A percentile compares a stretch with the other conserved stretches of the same genome.
Conservation (phyloP, 2,329 filamentous ascomycete species). For the Magnaporthiopsis incrustans region DNA sequence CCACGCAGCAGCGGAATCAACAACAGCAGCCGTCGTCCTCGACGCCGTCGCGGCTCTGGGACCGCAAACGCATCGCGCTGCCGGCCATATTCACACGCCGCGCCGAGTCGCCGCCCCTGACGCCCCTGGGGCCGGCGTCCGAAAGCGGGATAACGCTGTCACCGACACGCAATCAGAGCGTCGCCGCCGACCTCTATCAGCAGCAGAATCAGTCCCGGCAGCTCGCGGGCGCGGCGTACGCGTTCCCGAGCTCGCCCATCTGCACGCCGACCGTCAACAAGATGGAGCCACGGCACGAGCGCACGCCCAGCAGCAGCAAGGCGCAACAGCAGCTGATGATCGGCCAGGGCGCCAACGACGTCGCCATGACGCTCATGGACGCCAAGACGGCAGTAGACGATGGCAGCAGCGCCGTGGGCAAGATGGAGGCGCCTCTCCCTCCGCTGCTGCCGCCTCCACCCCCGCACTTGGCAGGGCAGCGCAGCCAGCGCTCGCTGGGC, state of each 20-base stretch:
- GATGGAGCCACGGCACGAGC: constrained; percentile 25
- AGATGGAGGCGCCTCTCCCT: too few relatives aligned
- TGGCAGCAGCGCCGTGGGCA: too few relatives aligned
- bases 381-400: too few relatives aligned
- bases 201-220: too few relatives aligned
- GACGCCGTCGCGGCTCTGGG: constrained; percentile 29
- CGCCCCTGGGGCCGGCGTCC: constrained; percentile 15
- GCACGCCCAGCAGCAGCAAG: too few relatives aligned
- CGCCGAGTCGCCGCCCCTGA: constrained; percentile 21
- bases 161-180: constrained; percentile 5
- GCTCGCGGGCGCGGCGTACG: constrained; percentile 7
- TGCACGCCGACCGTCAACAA: constrained; percentile 28
- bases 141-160: constrained; percentile 6
- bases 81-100: constrained; percentile 21
- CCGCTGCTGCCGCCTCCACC: too few relatives aligned
- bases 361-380: too few relatives aligned
- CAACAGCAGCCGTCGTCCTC: constrained; percentile 8
- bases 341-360: too few relatives aligned
- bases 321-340: too few relatives aligned
- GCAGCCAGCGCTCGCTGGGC: background rate
- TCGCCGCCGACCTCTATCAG: too few relatives aligned
- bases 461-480: too few relatives aligned
- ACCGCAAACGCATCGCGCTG: constrained; percentile 33
- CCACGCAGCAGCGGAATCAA: too few relatives aligned
- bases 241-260: constrained; percentile 30